Percentiles rank a stretch among this genome's conserved stretches.
These are phyloP conservation scores for Ensete ventricosum DNA, from an alignment of 176 grass and related monocot species.

Conservation along the genomic window DNA sequence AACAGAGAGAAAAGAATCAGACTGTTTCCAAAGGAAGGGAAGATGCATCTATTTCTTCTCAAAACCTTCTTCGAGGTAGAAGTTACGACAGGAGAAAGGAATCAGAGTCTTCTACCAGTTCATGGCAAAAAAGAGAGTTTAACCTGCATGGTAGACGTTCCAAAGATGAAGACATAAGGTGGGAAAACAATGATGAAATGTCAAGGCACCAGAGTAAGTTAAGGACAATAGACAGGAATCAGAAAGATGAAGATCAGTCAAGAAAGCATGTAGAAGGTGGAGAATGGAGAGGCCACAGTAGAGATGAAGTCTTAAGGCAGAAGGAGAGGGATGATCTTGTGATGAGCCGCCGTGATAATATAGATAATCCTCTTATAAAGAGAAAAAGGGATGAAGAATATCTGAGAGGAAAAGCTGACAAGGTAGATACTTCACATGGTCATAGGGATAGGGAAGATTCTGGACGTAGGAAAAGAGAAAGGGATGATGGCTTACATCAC, in stretches of 20 bases:
- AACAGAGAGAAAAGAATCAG: slow-evolving; percentile 33
- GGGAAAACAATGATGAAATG: slow-evolving; percentile 48
- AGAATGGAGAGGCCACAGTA: slow-evolving; percentile 46
- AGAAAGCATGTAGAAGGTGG: slow-evolving; percentile 63
- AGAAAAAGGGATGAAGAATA: slow-evolving; percentile 78
- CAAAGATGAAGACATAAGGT: slow-evolving; percentile 71
- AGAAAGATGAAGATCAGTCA: slow-evolving; percentile 55
- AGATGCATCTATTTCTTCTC: slow-evolving; percentile 35
- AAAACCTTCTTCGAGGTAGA: slow-evolving; percentile 38
- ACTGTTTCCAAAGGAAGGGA: slow-evolving; percentile 46
- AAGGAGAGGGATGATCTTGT: slow-evolving; percentile 47
- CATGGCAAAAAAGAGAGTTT: slow-evolving; percentile 62
- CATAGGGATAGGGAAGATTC: slow-evolving; percentile 59
- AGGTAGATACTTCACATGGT: slow-evolving; percentile 41
- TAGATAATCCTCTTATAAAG: slow-evolving; percentile 62
- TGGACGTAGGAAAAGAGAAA: slow-evolving; percentile 69
- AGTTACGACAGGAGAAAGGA: slow-evolving; percentile 76
- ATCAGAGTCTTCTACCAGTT: slow-evolving; percentile 19
- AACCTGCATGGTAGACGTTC: slow-evolving; percentile 50
- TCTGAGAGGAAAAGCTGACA: slow-evolving; percentile 62
- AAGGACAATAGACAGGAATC: slow-evolving; percentile 50
- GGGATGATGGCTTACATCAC: slow-evolving; percentile 57
- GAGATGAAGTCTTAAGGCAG: slow-evolving; percentile 35
- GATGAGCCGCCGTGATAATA: slow-evolving; percentile 44
- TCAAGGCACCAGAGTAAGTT: slow-evolving; percentile 52